Percentiles rank a stretch among this genome's conserved stretches.
Evolutionary conservation across 257 asterid genomes (phyloP).

Genomic region (Buddleja alternifolia): DNA sequence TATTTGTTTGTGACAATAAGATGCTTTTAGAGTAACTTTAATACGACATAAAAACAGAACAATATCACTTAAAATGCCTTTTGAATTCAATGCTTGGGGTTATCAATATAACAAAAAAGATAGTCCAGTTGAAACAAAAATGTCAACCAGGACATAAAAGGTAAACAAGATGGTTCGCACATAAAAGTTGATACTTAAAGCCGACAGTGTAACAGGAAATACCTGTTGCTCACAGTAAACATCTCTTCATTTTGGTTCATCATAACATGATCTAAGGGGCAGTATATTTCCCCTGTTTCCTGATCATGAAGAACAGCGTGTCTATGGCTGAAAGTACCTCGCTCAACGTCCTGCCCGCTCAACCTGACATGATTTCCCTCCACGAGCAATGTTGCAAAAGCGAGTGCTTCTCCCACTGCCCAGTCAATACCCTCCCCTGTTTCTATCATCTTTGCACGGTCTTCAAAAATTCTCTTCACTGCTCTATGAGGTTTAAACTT

Average conservation of each 20-base stretch:
- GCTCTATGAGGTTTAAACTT: conserved; percentile 84
- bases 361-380: conserved; percentile 99
- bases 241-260: conserved; percentile 90
- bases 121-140: conserved; percentile 17
- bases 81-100: background rate
- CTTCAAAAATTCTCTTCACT: conserved; percentile 78
- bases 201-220: conserved; percentile 23
- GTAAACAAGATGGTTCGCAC: background rate
- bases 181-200: conserved; percentile 10
- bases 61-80: background rate
- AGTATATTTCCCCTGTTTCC: conserved; percentile 80
- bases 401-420: conserved; percentile 97
- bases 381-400: conserved; percentile 91
- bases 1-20: background rate
- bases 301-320: conserved; percentile 93
- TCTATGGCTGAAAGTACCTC: conserved; percentile 98
- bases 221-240: conserved; percentile 99
- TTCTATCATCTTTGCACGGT: conserved; percentile 93
- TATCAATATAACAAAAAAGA: background rate
- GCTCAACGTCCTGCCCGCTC: conserved; percentile 99
- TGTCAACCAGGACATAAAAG: conserved; percentile 9
- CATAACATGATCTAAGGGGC: conserved; percentile 93
- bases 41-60: background rate
- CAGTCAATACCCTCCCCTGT: conserved; percentile 97
- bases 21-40: background rate